These are phyloP conservation scores for Boletus patriciae DNA, from an alignment of 768 basidiomycete species.

Conservation along the genomic window DNA sequence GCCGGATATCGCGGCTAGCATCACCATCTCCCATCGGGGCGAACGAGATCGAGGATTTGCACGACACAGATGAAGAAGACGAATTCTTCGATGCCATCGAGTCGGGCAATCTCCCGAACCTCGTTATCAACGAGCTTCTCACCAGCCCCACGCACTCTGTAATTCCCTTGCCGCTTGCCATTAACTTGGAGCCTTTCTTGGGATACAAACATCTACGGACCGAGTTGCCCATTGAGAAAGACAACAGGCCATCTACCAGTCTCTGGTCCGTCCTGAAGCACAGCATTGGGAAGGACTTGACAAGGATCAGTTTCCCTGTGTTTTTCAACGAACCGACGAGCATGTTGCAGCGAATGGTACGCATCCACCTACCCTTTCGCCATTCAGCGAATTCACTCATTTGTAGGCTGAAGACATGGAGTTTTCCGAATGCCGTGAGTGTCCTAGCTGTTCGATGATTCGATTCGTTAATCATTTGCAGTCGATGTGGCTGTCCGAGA, in stretches of 20 bases:
- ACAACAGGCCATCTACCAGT: constrained; percentile 85
- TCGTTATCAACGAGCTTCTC: constrained; percentile 68
- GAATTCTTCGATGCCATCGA: constrained; percentile 99
- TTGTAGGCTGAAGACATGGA: constrained; percentile 91
- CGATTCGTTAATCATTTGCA: constrained; percentile 29
- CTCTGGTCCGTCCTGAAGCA: constrained; percentile 95
- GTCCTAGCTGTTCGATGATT: background rate
- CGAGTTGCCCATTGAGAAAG: constrained; percentile 59
- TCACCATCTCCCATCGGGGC: constrained; percentile 13
- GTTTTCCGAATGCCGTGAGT: constrained; percentile 85
- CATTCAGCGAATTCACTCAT: background rate
- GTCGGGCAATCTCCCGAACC: constrained; percentile 69
- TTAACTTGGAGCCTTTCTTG: constrained; percentile 51
- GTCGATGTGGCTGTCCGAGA: constrained; percentile 85
- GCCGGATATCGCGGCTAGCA: constrained; percentile 16
- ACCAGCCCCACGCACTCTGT: constrained; percentile 42
- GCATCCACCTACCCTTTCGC: constrained; percentile 12
- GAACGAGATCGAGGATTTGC: constrained; percentile 36
- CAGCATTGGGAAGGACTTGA: constrained; percentile 95
- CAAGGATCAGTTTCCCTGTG: constrained; percentile 93
- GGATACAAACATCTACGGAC: constrained; percentile 68
- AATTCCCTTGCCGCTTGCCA: constrained; percentile 33
- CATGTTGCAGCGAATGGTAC: constrained; percentile 93
- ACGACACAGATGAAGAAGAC: constrained; percentile 80
- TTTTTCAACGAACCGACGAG: constrained; percentile 93